A percentile compares a stretch with the other conserved stretches of the same genome.
phyloP scores from a whole-genome alignment of 768 basidiomycete species.

The Boletus eberwhitei region DNA sequence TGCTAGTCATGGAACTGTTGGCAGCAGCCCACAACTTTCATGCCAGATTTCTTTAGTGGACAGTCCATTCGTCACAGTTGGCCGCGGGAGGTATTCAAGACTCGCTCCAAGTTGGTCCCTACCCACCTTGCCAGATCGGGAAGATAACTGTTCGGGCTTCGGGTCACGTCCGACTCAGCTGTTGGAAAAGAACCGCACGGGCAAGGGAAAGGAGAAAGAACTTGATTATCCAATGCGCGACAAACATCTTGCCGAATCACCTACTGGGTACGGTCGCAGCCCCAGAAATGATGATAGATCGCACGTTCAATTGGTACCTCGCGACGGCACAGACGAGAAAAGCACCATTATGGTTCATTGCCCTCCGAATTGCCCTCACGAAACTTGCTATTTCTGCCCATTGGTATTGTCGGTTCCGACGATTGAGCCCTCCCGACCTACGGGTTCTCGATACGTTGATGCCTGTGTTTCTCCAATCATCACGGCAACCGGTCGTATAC shows the following conservation, averaged over 20 bases:
- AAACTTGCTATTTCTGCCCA: constrained; percentile 5
- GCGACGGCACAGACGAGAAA: constrained; percentile 6
- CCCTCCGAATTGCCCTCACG: constrained; percentile 18
- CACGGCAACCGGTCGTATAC: not conserved
- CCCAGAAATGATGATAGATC: constrained; percentile 14
- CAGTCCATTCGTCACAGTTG: constrained; percentile 19
- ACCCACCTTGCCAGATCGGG: constrained; percentile 9
- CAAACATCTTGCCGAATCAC: constrained; percentile 1
- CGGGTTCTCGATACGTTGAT: constrained; percentile 23
- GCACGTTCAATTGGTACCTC: constrained; percentile 22
- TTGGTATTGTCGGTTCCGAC: not conserved
- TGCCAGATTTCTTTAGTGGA: not conserved
- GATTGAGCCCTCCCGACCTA: not conserved
- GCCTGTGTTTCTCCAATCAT: constrained; percentile 28
- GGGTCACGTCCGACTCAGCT: not conserved
- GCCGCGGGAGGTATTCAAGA: constrained; percentile 19
- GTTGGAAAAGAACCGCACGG: not conserved
- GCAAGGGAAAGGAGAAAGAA: constrained; percentile 4
- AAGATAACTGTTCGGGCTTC: not conserved
- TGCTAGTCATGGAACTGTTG: not conserved
- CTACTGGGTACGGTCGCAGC: not conserved
- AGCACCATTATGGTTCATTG: constrained; percentile 18
- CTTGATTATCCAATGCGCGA: not conserved
- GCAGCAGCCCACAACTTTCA: not conserved
- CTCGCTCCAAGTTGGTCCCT: constrained; percentile 21